Evolutionary conservation across 495 filamentous ascomycete species (phyloP), one percentile per base, ranked within the genome.

Genomic region (Antarctomyces pellizariae): DNA sequence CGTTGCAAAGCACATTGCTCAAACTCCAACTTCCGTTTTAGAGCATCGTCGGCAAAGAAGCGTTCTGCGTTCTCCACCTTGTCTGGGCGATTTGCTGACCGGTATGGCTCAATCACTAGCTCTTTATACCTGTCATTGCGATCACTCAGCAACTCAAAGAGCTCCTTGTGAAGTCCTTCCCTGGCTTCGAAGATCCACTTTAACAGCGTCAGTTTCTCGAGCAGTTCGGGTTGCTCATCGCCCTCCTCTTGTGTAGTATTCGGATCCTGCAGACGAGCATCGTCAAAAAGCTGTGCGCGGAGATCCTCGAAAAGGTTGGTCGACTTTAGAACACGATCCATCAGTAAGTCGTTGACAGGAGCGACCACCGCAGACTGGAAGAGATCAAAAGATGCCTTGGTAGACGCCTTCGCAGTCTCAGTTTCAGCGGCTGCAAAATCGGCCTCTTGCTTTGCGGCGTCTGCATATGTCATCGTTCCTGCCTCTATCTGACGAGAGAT

Each of bases 121-220:
- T 66, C 59, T 39, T 73, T 71, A 48, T 93, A 97, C 20, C 72
- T 68, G 24, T 78, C 67, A 38, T 91, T 86, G 19, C 80, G 74
- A 36, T 76, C 74, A 13, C 64, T 67, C 4, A 90, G 61, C 1
- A 97, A 53, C 19, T 86, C 75, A 42, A 75, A 84, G n/a, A 76
- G 51, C 36, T 78, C 73, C 3, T 70, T 64, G 43, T 93, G 72
- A 3, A 95, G 63, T 29, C 66, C 59, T 46, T 97, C 89, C 4
- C 83, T 70, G 4, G 75, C 75, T 40, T 97, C 86, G 39, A 92
- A 95, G 15, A 95, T 71, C 86, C 86, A 97, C 42, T 97, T 97
- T 6, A 95, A 56, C 14, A 90, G 66, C 0, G 86, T 95, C 3
- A 97, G 59, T 35, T 86, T 86, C 48, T 97, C 86, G 1, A 93